Evolutionary conservation across 108 stramenopile genomes (phyloP).

Genomic region (Nannochloropsis gaditana): DNA sequence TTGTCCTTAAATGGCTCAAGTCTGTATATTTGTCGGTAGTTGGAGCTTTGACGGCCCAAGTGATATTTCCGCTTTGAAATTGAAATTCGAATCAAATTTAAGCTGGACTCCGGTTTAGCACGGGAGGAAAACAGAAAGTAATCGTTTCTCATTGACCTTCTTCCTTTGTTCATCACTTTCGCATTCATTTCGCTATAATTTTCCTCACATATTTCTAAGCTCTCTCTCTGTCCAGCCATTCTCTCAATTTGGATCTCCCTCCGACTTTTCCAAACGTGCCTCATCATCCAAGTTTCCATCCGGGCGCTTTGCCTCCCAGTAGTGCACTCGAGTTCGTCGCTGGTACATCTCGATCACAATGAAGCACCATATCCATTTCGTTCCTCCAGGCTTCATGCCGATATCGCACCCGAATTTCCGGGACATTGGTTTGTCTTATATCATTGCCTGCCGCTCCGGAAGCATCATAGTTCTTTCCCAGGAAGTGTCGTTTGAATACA

Average conservation of each 20-base stretch:
- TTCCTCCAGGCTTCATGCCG: slow-evolving; percentile 45
- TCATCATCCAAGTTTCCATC: background rate
- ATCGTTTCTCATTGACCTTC: no score
- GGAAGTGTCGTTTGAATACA: slow-evolving; percentile 84
- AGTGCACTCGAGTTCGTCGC: slow-evolving; percentile 35
- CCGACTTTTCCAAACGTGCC: background rate
- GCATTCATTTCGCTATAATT: no score
- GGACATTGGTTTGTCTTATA: slow-evolving; percentile 59
- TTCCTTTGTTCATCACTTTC: no score
- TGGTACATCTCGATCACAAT: slow-evolving; percentile 23
- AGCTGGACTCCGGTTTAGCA: no score
- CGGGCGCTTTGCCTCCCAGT: slow-evolving; percentile 6
- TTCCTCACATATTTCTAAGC: no score
- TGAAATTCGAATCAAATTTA: no score
- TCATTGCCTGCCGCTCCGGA: slow-evolving; percentile 50
- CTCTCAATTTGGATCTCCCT: background rate
- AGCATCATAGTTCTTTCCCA: slow-evolving; percentile 74
- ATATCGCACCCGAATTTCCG: slow-evolving; percentile 55
- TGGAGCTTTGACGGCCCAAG: no score
- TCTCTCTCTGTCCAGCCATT: background rate
- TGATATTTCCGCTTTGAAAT: no score
- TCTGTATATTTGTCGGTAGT: no score
- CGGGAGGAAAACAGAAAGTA: no score
- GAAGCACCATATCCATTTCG: slow-evolving; percentile 20
- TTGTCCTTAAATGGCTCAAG: no score